phyloP scores from a whole-genome alignment of 192 early-diverging fungal species.

The Umbelopsis sp. region DNA sequence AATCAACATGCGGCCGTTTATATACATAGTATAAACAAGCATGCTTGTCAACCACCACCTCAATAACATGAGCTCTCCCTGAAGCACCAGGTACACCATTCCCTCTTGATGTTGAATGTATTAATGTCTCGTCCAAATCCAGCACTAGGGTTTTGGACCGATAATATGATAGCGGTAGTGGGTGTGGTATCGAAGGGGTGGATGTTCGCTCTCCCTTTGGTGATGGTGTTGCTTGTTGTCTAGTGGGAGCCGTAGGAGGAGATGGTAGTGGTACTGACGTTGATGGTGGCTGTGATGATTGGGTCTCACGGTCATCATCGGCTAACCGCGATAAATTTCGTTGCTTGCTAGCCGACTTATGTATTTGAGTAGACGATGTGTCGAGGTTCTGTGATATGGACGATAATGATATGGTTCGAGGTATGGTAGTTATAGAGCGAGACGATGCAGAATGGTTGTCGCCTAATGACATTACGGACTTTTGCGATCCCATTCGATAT shows the following conservation, averaged over 20 bases:
- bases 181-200: constrained; percentile 7
- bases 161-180: constrained; percentile 30
- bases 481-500: not conserved
- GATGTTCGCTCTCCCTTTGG: not conserved
- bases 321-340: not conserved
- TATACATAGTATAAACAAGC: constrained; percentile 87
- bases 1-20: constrained; percentile 86
- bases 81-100: constrained; percentile 39
- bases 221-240: not conserved
- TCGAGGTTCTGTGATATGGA: constrained; percentile 2
- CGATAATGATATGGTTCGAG: constrained; percentile 14
- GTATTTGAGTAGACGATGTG: constrained; percentile 3
- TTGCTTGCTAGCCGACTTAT: constrained; percentile 8
- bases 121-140: constrained; percentile 83
- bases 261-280: not conserved
- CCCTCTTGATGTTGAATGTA: constrained; percentile 73
- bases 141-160: constrained; percentile 66
- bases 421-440: constrained; percentile 14
- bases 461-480: not conserved
- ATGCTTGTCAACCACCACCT: constrained; percentile 82
- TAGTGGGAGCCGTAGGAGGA: constrained; percentile 11
- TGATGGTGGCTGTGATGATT: not conserved
- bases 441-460: no score
- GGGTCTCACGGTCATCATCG: not conserved
- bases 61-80: constrained; percentile 77